A percentile compares a stretch with the other conserved stretches of the same genome.
Evolutionary conservation across 2,329 filamentous ascomycete species (phyloP).

Genomic region (Sporothrix globosa): DNA sequence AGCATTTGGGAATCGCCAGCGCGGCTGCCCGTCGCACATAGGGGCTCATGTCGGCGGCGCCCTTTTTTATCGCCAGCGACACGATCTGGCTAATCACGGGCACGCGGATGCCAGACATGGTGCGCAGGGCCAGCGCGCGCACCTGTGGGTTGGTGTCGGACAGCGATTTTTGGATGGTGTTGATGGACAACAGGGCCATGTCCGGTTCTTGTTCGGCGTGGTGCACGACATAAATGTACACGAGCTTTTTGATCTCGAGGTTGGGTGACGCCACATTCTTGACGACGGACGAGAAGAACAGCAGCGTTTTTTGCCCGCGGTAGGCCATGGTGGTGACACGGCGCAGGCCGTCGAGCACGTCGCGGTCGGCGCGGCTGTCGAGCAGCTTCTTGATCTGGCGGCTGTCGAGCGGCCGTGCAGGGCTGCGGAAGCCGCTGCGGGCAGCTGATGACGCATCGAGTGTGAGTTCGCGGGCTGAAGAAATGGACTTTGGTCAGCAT

Average conservation of each 20-base stretch:
- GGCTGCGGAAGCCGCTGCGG: constrained; percentile 65
- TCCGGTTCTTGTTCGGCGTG: constrained; percentile 97
- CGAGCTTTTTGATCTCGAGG: constrained; percentile 94
- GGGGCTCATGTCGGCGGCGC: constrained; percentile 89
- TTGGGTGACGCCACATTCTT: constrained; percentile 97
- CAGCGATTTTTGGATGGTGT: constrained; percentile 97
- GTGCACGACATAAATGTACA: constrained; percentile 96
- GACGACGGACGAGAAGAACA: constrained; percentile 96
- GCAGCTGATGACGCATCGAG: constrained; percentile 94
- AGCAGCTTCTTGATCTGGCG: constrained; percentile 90
- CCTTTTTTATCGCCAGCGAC: constrained; percentile 91
- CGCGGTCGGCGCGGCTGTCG: constrained; percentile 89
- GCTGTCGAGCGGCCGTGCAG: constrained; percentile 67
- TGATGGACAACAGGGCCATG: constrained; percentile 92
- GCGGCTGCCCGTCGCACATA: constrained; percentile 91
- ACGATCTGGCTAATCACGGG: constrained; percentile 98
- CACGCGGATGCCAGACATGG: constrained; percentile 97
- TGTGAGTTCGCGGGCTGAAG: constrained; percentile 86
- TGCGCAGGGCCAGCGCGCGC: constrained; percentile 86
- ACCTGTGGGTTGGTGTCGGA: constrained; percentile 90
- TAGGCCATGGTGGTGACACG: constrained; percentile 98
- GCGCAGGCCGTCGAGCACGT: constrained; percentile 88
- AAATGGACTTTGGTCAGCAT: neutral
- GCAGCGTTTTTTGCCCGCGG: constrained; percentile 79
- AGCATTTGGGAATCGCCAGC: constrained; percentile 93